Evolutionary conservation across 2,329 filamentous ascomycete species (phyloP), one percentile per base, ranked within the genome.

Genomic region (Hypocrella siamensis): DNA sequence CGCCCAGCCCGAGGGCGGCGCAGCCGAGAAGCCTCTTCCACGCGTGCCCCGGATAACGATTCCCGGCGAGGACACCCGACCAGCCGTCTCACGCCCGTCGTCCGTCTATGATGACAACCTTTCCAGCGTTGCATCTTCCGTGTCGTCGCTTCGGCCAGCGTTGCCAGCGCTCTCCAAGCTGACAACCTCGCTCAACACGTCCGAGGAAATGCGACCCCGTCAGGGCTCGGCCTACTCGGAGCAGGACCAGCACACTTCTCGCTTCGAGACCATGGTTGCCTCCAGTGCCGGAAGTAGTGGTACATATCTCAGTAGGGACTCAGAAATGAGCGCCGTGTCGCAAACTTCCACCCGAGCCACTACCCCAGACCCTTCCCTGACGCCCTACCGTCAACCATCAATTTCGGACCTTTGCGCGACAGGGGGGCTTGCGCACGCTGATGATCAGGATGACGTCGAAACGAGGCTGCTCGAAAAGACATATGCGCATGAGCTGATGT

Each of bases 381-480:
- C 57, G 35, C 66, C 70, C 19, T 64, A 67, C 41, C 63, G 60
- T 35, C 64, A 77, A 38, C 69, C 72, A 9, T 80, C 74, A 2
- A 55, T 77, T 25, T 75, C 71, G 19, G 82, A 82, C 40, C 61
- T 79, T 26, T 85, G 79, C 57, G 59, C 70, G 12, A 58, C 71
- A 3, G 75, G 65, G 38, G 79, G 76, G 48, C 71, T 71, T 1
- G 67, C 70, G 2, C 60, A 72, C n/a, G 72, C 67, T 4, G 84
- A 92, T 34, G 83, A 88, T 35, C 63, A 69, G 10, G 76, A 83
- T 22, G 85, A 93, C 30, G 73, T 78, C 1, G 88, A 93, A 50
- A 78, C 72, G 4, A 79, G 78, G 45, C 61, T 94, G n/a, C 61
- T 93, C n/a, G 82, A 86, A 49, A 92, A 80, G 56, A 93, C 86